phyloP scores from a whole-genome alignment of 2,329 filamentous ascomycete species.

The Fusarium tanahbumbuense region DNA sequence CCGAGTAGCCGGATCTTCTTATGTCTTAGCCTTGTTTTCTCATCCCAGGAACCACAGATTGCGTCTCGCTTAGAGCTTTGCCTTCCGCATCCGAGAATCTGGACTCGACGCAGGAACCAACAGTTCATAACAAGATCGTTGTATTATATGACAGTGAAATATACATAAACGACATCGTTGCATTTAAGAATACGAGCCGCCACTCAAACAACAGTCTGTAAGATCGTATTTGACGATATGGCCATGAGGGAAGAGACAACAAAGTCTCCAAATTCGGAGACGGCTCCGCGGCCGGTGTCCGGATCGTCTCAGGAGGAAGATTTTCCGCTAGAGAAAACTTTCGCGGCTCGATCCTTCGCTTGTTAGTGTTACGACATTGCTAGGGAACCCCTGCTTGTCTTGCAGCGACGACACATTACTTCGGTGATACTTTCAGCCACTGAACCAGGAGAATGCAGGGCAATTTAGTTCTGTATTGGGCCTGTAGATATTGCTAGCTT shows the following conservation, averaged over 20 bases:
- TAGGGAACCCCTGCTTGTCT: neutral
- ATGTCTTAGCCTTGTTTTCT: constrained; percentile 2
- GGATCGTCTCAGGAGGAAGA: constrained; percentile 4
- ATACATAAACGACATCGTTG: neutral
- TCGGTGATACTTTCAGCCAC: neutral
- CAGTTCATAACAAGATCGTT: neutral
- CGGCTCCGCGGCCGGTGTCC: neutral
- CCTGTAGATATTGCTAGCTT: neutral
- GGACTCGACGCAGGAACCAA: neutral
- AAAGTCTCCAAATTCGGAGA: neutral
- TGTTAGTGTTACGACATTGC: neutral
- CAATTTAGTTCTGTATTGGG: fast-evolving
- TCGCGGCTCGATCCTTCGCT: constrained; percentile 5
- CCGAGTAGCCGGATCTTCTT: neutral
- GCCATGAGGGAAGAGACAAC: no score
- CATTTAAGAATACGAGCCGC: neutral
- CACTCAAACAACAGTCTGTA: fast-evolving
- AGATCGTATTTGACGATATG: neutral
- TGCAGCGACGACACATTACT: neutral
- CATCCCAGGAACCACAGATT: neutral
- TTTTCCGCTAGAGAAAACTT: neutral
- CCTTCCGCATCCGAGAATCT: neutral
- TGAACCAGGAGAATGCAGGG: neutral
- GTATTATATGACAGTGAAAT: neutral
- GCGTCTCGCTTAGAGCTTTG: neutral